These are phyloP conservation scores for Penicillium tannophilum DNA, from an alignment of 495 filamentous ascomycete genomes.

Conservation along the genomic window DNA sequence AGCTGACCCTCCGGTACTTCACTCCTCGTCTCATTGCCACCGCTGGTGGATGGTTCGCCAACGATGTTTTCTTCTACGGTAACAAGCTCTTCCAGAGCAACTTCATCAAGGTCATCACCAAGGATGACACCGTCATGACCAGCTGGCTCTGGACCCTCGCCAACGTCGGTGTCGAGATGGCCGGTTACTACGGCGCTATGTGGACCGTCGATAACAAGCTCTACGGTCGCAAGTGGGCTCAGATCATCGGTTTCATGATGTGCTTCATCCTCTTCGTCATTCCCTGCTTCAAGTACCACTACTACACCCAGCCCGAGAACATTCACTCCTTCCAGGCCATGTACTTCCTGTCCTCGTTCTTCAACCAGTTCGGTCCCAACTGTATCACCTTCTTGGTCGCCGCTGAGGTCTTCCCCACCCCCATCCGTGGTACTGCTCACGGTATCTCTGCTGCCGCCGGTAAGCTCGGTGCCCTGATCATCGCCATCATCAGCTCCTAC, in stretches of 20 bases:
- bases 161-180: conserved; percentile 76
- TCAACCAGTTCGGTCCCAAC: conserved; percentile 95
- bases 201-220: conserved; percentile 87
- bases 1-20: conserved; percentile 72
- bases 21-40: conserved; percentile 79
- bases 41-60: conserved; percentile 80
- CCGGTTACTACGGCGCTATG: conserved; percentile 77
- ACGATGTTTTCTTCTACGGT: conserved; percentile 95
- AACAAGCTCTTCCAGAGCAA: conserved; percentile 92
- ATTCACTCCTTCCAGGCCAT: conserved; percentile 85
- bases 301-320: conserved; percentile 65
- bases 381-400: conserved; percentile 88
- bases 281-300: conserved; percentile 78
- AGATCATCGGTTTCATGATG: conserved; percentile 82
- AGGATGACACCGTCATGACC: conserved; percentile 65
- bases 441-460: conserved; percentile 82
- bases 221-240: conserved; percentile 88
- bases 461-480: conserved; percentile 80
- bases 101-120: conserved; percentile 74
- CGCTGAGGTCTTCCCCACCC: conserved; percentile 85
- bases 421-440: conserved; percentile 85
- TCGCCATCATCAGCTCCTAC: conserved; percentile 82
- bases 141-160: conserved; percentile 83
- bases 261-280: conserved; percentile 86
- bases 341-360: conserved; percentile 88